Conservation (phyloP, 148 eudicot species). For the Pharnaceum exiguum region DNA sequence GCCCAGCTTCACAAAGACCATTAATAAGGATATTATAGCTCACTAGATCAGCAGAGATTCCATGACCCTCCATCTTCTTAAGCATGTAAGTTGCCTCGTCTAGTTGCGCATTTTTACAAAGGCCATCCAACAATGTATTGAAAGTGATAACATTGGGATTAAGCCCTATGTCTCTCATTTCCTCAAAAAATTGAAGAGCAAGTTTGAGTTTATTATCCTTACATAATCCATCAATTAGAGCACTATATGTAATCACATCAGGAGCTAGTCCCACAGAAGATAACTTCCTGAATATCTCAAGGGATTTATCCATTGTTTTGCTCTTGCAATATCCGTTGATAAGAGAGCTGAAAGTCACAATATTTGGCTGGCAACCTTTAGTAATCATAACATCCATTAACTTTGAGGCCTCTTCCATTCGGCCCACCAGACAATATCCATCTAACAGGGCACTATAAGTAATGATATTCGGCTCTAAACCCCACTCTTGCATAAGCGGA, state of each 20-base stretch:
- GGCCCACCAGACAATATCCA: no score
- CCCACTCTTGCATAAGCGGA: not conserved
- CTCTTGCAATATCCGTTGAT: slow-evolving; percentile 5
- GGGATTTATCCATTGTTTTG: slow-evolving; percentile 6
- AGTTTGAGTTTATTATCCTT: not conserved
- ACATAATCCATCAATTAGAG: slow-evolving; percentile 10
- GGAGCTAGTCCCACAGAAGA: not conserved
- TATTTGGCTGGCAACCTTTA: slow-evolving; percentile 9
- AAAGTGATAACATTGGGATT: not conserved
- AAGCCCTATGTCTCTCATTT: not conserved
- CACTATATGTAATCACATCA: not conserved
- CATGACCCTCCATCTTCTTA: not conserved
- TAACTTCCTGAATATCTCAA: not conserved
- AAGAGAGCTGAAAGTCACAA: not conserved
- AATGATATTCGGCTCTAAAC: not conserved
- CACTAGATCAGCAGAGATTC: not conserved
- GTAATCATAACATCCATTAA: slow-evolving; percentile 19
- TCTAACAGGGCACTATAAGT: not conserved
- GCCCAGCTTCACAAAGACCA: slow-evolving; percentile 7
- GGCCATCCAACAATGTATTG: not conserved
- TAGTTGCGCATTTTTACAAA: not conserved
- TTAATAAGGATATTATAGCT: not conserved
- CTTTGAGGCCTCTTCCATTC: slow-evolving; percentile 20
- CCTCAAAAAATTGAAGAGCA: not conserved
- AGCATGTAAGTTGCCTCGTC: not conserved